phyloP scores from a whole-genome alignment of 2,329 filamentous ascomycete species.

The Fusarium brachygibbosum region DNA sequence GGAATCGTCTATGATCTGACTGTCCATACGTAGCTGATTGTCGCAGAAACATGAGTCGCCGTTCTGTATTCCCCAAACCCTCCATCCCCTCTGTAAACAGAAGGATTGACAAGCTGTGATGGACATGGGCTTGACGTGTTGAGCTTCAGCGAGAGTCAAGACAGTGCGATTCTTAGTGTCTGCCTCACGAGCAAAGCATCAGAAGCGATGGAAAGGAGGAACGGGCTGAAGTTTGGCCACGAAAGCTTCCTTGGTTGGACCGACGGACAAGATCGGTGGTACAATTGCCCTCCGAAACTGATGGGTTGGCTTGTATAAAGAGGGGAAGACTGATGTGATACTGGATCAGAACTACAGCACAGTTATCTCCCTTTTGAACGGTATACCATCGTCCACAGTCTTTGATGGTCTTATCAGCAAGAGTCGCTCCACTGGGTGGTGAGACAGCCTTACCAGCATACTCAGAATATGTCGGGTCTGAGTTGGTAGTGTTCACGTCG shows the following conservation, averaged over 20 bases:
- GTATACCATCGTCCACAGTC: slow-evolving; percentile 1
- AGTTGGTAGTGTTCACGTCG: not conserved
- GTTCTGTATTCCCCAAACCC: not conserved
- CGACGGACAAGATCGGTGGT: not conserved
- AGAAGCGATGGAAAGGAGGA: not conserved
- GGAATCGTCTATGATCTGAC: slow-evolving; percentile 1
- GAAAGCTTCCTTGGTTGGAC: not conserved
- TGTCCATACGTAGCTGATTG: not conserved
- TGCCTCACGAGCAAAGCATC: not conserved
- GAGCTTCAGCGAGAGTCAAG: rapidly evolving
- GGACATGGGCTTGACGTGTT: not conserved
- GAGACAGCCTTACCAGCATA: not conserved
- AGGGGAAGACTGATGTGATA: slow-evolving; percentile 10
- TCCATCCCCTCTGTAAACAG: not conserved
- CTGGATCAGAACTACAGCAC: not conserved
- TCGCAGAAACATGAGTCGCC: slow-evolving; percentile 9
- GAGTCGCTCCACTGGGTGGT: not conserved
- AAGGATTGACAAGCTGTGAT: not conserved
- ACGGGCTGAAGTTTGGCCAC: rapidly evolving
- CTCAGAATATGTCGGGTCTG: not conserved
- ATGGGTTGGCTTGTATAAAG: not conserved
- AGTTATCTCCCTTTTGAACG: not conserved
- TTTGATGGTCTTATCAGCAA: not conserved
- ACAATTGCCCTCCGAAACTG: not conserved
- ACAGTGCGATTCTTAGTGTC: not conserved